Conservation (phyloP, 2,329 filamentous ascomycete genomes). For the Golovinomyces cichoracearum region DNA sequence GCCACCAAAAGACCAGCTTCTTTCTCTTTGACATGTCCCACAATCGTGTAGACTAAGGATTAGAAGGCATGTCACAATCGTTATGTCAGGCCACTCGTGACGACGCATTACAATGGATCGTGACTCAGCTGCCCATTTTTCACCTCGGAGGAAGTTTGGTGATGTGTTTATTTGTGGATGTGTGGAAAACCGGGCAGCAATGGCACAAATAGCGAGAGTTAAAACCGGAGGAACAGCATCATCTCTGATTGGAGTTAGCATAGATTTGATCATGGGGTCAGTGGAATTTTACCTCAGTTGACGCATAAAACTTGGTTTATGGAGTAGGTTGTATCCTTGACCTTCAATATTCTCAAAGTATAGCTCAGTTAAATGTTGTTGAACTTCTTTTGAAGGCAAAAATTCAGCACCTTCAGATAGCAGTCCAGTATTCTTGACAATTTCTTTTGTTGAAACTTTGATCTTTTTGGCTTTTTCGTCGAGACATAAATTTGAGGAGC, state of each 20-base stretch:
- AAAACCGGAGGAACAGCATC: conserved; percentile 70
- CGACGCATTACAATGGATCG: conserved; percentile 63
- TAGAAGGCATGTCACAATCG: conserved; percentile 71
- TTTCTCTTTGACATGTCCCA: conserved; percentile 81
- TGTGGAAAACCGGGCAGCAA: conserved; percentile 81
- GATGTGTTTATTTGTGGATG: conserved; percentile 49
- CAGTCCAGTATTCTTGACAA: conserved; percentile 49
- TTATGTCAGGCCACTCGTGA: conserved; percentile 90
- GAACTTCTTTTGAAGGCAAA: conserved; percentile 61
- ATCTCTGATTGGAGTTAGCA: conserved; percentile 22
- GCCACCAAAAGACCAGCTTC: conserved; percentile 86
- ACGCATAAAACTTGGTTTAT: conserved; percentile 93
- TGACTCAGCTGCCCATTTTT: conserved; percentile 74
- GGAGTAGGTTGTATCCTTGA: conserved; percentile 76
- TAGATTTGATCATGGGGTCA: background rate
- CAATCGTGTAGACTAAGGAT: conserved; percentile 84
- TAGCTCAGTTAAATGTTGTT: conserved; percentile 77
- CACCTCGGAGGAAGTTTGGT: conserved; percentile 64
- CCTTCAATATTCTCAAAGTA: conserved; percentile 94
- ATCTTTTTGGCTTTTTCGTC: conserved; percentile 21
- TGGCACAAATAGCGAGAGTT: conserved; percentile 76
- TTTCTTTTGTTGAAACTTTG: conserved; percentile 27
- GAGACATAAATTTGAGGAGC: conserved; percentile 24
- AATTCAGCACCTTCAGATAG: conserved; percentile 60
- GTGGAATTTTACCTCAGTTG: conserved; percentile 35